A percentile compares a stretch with the other conserved stretches of the same genome.
phyloP scores from a whole-genome alignment of 2,329 filamentous ascomycete genomes.

The Didymellaceae sp. region DNA sequence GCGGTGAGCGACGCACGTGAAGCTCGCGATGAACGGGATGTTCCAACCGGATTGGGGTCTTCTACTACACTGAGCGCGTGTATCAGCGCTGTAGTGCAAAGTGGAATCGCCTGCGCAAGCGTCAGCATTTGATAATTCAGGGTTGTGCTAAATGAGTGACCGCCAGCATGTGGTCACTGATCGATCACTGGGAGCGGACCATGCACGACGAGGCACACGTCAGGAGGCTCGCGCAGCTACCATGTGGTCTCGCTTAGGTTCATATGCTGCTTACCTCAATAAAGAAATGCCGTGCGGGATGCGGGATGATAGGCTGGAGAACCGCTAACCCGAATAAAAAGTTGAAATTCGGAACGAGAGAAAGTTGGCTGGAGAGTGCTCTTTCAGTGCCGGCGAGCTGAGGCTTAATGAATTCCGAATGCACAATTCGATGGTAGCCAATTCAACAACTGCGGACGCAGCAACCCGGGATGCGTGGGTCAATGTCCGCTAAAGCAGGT shows the following conservation, averaged over 20 bases:
- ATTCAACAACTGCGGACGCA: not conserved
- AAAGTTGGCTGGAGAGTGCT: not conserved
- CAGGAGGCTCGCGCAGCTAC: constrained; percentile 5
- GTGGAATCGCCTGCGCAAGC: not conserved
- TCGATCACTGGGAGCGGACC: not conserved
- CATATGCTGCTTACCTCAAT: constrained; percentile 27
- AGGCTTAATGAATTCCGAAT: not conserved
- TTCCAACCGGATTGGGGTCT: not conserved
- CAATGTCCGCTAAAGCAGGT: constrained; percentile 6
- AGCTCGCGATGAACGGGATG: not conserved
- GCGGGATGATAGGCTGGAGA: not conserved
- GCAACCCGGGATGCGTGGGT: constrained; percentile 1
- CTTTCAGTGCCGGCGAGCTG: not conserved
- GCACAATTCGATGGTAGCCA: not conserved
- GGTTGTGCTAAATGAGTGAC: not conserved
- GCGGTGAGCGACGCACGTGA: not conserved
- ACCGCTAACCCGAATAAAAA: not conserved
- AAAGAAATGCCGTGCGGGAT: constrained; percentile 8
- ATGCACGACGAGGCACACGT: constrained; percentile 5
- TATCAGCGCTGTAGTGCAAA: not conserved
- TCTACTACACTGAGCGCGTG: not conserved
- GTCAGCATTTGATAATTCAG: constrained; percentile 6
- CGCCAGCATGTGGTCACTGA: not conserved
- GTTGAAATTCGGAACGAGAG: not conserved
- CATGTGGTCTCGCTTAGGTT: constrained; percentile 22